phyloP scores from a whole-genome alignment of 345 rosid genomes.

The Euphorbia peplus region DNA sequence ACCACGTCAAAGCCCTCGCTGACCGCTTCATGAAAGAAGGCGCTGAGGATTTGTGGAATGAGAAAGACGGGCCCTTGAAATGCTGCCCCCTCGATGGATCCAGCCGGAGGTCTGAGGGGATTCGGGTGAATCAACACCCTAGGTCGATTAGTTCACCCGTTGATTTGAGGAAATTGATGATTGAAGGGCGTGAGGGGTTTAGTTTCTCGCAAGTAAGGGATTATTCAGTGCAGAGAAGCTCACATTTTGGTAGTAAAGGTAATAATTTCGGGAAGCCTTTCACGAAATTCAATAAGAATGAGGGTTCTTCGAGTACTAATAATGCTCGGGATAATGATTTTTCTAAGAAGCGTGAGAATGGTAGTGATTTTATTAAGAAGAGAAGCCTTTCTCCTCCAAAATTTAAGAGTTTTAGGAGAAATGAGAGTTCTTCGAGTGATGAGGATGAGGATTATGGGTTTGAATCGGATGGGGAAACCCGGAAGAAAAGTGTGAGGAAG shows the following conservation, averaged over 20 bases:
- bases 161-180: slow-evolving; percentile 48
- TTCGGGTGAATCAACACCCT: slow-evolving; percentile 6
- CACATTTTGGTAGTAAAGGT: not conserved
- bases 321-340: slow-evolving; percentile 21
- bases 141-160: slow-evolving; percentile 33
- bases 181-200: slow-evolving; percentile 16
- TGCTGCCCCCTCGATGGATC: no score
- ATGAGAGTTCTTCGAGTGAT: slow-evolving; percentile 59
- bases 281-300: slow-evolving; percentile 38
- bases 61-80: slow-evolving; percentile 68
- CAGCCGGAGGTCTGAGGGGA: slow-evolving; percentile 24
- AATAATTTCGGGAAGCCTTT: slow-evolving; percentile 15
- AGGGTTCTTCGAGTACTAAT: slow-evolving; percentile 41
- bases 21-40: slow-evolving; percentile 87
- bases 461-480: slow-evolving; percentile 33
- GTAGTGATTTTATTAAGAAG: not conserved
- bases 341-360: slow-evolving; percentile 7
- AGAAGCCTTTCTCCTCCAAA: slow-evolving; percentile 18
- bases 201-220: slow-evolving; percentile 34
- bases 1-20: slow-evolving; percentile 70
- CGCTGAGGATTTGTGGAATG: slow-evolving; percentile 92
- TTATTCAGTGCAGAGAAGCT: slow-evolving; percentile 43
- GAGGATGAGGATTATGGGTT: slow-evolving; percentile 20
- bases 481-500: slow-evolving; percentile 47
- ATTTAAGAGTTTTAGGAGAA: slow-evolving; percentile 42